These are phyloP conservation scores for Microsporum canis DNA, from an alignment of 2,329 filamentous ascomycete species.

Conservation along the genomic window DNA sequence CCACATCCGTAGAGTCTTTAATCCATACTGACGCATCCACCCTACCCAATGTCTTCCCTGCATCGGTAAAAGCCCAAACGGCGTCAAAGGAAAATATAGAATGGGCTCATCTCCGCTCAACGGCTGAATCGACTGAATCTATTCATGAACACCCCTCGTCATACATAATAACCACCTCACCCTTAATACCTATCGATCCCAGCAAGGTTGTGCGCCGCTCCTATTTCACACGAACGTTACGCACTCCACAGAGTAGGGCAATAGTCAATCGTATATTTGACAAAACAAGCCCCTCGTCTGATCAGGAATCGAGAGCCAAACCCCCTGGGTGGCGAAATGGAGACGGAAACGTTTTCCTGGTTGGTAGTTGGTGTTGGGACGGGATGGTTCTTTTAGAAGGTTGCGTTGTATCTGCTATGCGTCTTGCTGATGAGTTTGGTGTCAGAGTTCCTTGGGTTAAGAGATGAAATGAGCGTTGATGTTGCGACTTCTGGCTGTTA, in stretches of 20 bases:
- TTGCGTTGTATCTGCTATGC: constrained; percentile 48
- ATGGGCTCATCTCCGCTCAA: constrained; percentile 29
- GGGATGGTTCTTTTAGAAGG: constrained; percentile 53
- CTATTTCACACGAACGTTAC: constrained; percentile 43
- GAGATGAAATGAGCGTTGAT: not conserved
- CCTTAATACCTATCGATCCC: constrained; percentile 31
- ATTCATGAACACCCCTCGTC: constrained; percentile 42
- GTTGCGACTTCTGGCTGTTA: not conserved
- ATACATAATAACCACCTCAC: constrained; percentile 44
- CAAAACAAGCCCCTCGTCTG: not conserved
- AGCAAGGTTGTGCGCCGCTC: constrained; percentile 36
- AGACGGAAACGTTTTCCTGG: constrained; percentile 43
- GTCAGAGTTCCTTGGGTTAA: constrained; percentile 32
- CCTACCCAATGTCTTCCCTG: not conserved
- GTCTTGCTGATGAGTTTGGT: constrained; percentile 43
- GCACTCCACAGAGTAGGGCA: constrained; percentile 39
- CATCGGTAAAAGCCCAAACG: not conserved
- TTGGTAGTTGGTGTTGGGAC: constrained; percentile 54
- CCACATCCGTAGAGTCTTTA: constrained; percentile 39
- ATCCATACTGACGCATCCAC: constrained; percentile 31
- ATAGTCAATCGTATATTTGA: constrained; percentile 40
- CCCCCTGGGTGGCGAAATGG: constrained; percentile 34
- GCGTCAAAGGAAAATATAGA: constrained; percentile 15
- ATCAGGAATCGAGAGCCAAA: not conserved
- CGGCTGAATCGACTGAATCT: constrained; percentile 37